Evolutionary conservation across 441 rosid species (phyloP), one percentile per base, ranked within the genome.

Genomic region (Populus hybrid): DNA sequence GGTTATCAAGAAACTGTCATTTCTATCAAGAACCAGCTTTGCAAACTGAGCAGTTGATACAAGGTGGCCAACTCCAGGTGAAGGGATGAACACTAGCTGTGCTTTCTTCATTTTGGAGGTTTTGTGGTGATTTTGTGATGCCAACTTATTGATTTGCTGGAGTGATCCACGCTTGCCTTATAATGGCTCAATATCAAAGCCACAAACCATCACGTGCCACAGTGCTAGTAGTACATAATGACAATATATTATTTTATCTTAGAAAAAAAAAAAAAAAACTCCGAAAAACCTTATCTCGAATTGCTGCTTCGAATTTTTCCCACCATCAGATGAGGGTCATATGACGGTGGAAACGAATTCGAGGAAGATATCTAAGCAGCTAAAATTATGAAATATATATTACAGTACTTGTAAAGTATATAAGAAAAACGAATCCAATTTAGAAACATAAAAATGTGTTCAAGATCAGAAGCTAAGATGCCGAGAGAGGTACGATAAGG

Each of bases 51-150:
- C 82, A 6, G 73, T 28, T 2, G 90, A 81, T 14, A 57, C 14
- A 32, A 87, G 80, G 77, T 89, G 92, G 70, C 89, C 87, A 1
- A 71, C 65, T 1, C 69, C 85, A 1, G 85, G 84, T 0, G 50
- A 2, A 1, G 85, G 85, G 68, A 85, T 24, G 72, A 85, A 70
- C 18, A 79, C 82, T 0, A 85, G 14, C 66, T 61, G 73, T 5
- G 81, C 79, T 61, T 61, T 61, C 28, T 61, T 61, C 66, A 61
- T 61, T 61, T 61, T 61, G 66, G 66, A 21, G 66, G 66, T 61
- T 21, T 23, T 21, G 1, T 23, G 66, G 28, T 61, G 28, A 9
- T 61, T n/a, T 6, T 59, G 24, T 19, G 57, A 46, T 59, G 64
- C 64, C 64, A 59, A 19, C 23, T 59, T 59, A 57, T 5, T 34